These are phyloP conservation scores for Lentinula guzmanii DNA, from an alignment of 768 basidiomycete genomes.

Conservation along the genomic window DNA sequence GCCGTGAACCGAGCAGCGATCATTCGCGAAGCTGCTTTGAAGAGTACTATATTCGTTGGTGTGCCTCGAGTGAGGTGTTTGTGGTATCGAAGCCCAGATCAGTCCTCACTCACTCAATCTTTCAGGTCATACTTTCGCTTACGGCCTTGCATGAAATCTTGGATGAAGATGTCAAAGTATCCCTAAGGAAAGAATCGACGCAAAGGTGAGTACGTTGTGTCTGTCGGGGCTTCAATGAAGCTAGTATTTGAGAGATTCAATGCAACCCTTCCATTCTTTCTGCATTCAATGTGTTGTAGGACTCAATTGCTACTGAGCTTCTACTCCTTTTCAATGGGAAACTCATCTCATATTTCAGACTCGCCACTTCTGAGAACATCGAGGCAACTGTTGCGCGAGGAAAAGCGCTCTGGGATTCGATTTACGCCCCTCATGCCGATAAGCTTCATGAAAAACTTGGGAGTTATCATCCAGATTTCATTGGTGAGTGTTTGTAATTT, in stretches of 20 bases:
- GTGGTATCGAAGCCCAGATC: background rate
- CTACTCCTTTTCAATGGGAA: background rate
- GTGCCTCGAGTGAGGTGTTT: constrained; percentile 65
- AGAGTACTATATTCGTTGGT: constrained; percentile 85
- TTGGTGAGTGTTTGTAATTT: constrained; percentile 56
- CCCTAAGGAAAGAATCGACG: constrained; percentile 58
- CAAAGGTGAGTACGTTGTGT: constrained; percentile 39
- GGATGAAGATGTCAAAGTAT: constrained; percentile 74
- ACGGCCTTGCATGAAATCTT: constrained; percentile 69
- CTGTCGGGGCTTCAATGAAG: background rate
- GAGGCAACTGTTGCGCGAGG: constrained; percentile 67
- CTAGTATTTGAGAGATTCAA: constrained; percentile 8
- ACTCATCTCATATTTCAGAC: constrained; percentile 30
- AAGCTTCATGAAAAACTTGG: constrained; percentile 86
- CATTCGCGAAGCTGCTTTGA: constrained; percentile 86
- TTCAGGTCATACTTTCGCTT: constrained; percentile 77
- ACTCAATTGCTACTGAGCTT: constrained; percentile 1
- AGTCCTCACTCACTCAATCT: constrained; percentile 1
- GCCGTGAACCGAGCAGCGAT: constrained; percentile 71
- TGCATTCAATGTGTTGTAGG: background rate
- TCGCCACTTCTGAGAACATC: constrained; percentile 56
- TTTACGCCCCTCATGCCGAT: constrained; percentile 85
- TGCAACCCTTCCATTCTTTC: constrained; percentile 7
- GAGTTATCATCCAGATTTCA: constrained; percentile 90
- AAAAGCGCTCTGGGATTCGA: constrained; percentile 71